Conservation (phyloP, 495 filamentous ascomycete species). For the Penicillium lividum region DNA sequence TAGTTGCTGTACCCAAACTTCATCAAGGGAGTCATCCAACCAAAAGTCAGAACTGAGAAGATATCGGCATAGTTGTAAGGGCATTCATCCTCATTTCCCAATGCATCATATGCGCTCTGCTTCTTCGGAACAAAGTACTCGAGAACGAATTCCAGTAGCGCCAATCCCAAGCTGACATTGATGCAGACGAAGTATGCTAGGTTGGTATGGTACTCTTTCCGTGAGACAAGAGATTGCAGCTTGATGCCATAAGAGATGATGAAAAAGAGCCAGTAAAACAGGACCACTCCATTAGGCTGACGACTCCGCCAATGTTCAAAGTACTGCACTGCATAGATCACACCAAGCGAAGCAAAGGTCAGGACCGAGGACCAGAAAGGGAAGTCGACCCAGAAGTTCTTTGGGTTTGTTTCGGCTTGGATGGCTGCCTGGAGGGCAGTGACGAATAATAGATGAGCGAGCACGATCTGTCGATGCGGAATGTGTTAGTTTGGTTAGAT, state of each 20-base stretch:
- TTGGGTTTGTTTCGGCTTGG: slow-evolving; percentile 70
- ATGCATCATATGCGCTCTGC: slow-evolving; percentile 74
- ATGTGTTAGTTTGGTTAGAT: slow-evolving; percentile 20
- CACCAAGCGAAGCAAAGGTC: slow-evolving; percentile 72
- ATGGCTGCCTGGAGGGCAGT: slow-evolving; percentile 72
- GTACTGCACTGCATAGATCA: slow-evolving; percentile 88
- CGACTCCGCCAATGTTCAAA: slow-evolving; percentile 86
- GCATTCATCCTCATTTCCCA: slow-evolving; percentile 90
- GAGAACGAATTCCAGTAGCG: slow-evolving; percentile 71
- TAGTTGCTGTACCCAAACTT: slow-evolving; percentile 88
- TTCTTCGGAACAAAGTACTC: slow-evolving; percentile 94
- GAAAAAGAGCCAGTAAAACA: slow-evolving; percentile 96
- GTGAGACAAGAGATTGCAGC: slow-evolving; percentile 81
- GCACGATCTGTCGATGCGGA: slow-evolving; percentile 65
- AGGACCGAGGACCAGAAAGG: slow-evolving; percentile 85
- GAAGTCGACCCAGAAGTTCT: slow-evolving; percentile 78
- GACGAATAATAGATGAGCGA: slow-evolving; percentile 66
- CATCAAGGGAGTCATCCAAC: slow-evolving; percentile 99
- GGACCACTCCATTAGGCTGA: slow-evolving; percentile 86
- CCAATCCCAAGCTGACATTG: slow-evolving; percentile 71
- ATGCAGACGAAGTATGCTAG: slow-evolving; percentile 79
- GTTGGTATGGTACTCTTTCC: slow-evolving; percentile 63
- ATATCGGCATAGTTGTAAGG: slow-evolving; percentile 92
- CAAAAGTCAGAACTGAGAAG: slow-evolving; percentile 91
- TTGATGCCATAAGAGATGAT: slow-evolving; percentile 81